phyloP scores from a whole-genome alignment of 805 yeast species.

The Saturnispora serradocipensis region DNA sequence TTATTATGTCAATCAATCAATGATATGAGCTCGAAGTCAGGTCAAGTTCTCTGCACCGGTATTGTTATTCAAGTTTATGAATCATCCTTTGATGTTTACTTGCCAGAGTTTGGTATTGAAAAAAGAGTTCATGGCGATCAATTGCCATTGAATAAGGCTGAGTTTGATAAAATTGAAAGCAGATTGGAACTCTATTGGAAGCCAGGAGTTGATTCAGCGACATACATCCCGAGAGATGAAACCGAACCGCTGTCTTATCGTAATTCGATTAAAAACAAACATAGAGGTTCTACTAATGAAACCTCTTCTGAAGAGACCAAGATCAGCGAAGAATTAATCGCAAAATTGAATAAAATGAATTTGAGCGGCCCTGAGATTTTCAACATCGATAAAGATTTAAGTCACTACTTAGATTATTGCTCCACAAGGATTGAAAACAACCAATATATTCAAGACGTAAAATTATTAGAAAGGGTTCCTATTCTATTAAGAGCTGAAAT shows the following conservation, averaged over 20 bases:
- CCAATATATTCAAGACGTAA: slow-evolving; percentile 67
- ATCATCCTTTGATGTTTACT: slow-evolving; percentile 85
- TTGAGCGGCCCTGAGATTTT: slow-evolving; percentile 12
- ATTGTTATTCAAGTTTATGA: slow-evolving; percentile 89
- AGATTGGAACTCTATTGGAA: slow-evolving; percentile 86
- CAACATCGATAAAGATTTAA: slow-evolving; percentile 34
- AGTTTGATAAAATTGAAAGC: slow-evolving; percentile 63
- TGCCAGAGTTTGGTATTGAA: slow-evolving; percentile 91
- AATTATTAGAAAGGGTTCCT: slow-evolving; percentile 71
- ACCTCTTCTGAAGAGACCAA: slow-evolving; percentile 26
- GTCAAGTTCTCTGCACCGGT: slow-evolving; percentile 78
- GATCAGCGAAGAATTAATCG: slow-evolving; percentile 35
- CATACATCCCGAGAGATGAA: slow-evolving; percentile 87
- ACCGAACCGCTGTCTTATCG: slow-evolving; percentile 67
- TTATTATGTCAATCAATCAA: slow-evolving; percentile 75
- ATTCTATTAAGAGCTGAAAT: slow-evolving; percentile 81
- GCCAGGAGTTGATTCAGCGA: slow-evolving; percentile 83
- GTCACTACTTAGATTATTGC: slow-evolving; percentile 50
- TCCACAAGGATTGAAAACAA: slow-evolving; percentile 54
- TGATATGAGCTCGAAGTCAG: slow-evolving; percentile 60
- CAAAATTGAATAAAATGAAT: slow-evolving; percentile 45
- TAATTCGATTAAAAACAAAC: slow-evolving; percentile 68
- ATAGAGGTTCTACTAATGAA: slow-evolving; percentile 43
- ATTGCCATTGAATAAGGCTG: slow-evolving; percentile 85
- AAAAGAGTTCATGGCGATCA: slow-evolving; percentile 97